Evolutionary conservation across 495 filamentous ascomycete genomes (phyloP).

Genomic region (Recurvomyces mirabilis): DNA sequence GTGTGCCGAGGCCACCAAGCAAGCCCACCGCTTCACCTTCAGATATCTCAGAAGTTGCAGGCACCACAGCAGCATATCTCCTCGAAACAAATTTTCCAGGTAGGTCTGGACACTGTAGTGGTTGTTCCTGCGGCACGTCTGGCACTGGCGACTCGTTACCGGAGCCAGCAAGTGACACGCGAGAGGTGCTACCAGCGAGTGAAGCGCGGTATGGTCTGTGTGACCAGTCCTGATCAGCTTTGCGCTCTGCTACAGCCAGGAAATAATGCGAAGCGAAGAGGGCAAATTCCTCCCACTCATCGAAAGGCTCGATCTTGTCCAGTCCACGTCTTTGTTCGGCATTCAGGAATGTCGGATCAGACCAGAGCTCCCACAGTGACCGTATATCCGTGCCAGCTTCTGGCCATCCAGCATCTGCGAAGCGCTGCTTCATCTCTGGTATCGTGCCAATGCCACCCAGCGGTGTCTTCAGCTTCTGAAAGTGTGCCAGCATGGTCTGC

Average conservation of each 20-base stretch:
- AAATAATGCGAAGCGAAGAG: conserved; percentile 82
- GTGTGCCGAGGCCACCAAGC: conserved; percentile 38
- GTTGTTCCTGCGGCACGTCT: conserved; percentile 26
- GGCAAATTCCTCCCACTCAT: conserved; percentile 94
- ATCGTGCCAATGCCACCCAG: conserved; percentile 56
- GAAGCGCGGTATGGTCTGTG: conserved; percentile 5
- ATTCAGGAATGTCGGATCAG: conserved; percentile 48
- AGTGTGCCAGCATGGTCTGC: conserved; percentile 75
- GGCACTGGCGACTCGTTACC: conserved; percentile 35
- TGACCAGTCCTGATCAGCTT: conserved; percentile 10
- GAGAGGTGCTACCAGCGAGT: conserved; percentile 11
- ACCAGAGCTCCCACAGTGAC: conserved; percentile 74
- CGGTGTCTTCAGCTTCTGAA: conserved; percentile 66
- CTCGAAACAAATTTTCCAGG: conserved; percentile 8
- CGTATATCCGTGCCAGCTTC: conserved; percentile 38
- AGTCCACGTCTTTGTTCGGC: conserved; percentile 43
- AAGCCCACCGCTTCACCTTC: conserved; percentile 30
- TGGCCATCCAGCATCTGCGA: conserved; percentile 53
- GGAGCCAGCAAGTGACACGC: neutral
- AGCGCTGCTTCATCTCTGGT: conserved; percentile 52
- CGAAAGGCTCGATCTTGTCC: conserved; percentile 68
- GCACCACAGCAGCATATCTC: conserved; percentile 16
- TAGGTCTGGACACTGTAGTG: conserved; percentile 10
- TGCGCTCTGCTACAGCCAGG: conserved; percentile 49
- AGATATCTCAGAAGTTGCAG: conserved; percentile 13